Evolutionary conservation across 2,329 filamentous ascomycete genomes (phyloP).

Genomic region (Trichoderma koningiopsis): DNA sequence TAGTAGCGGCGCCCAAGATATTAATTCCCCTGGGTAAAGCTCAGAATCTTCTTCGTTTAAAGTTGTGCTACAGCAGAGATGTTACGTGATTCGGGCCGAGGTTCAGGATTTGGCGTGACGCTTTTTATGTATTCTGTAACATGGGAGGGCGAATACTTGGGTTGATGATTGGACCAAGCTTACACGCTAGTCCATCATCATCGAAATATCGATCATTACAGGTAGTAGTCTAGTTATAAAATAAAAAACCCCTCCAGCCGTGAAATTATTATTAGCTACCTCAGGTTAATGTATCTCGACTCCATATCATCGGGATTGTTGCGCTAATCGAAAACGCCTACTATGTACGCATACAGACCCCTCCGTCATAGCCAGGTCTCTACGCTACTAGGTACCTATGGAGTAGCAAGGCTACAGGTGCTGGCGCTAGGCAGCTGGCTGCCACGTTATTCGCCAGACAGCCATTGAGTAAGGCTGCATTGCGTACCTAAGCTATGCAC

Average conservation of each 20-base stretch:
- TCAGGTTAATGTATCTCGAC: background rate
- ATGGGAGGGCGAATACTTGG: background rate
- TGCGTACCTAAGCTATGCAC: background rate
- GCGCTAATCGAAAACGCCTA: background rate
- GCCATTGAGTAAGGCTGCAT: slow-evolving; percentile 18
- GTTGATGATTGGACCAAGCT: background rate
- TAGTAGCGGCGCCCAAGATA: background rate
- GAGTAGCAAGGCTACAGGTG: slow-evolving; percentile 4
- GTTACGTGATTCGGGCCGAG: slow-evolving; percentile 8
- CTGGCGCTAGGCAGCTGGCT: slow-evolving; percentile 18
- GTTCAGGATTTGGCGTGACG: background rate
- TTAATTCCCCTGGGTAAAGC: background rate
- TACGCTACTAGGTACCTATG: background rate
- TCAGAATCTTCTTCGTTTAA: background rate
- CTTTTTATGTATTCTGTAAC: background rate
- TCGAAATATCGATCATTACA: background rate
- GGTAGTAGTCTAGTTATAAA: background rate
- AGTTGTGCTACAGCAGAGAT: background rate
- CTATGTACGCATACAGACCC: no score
- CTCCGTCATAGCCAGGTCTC: slow-evolving; percentile 2
- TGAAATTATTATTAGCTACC: background rate
- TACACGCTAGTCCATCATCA: background rate
- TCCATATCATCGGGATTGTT: background rate
- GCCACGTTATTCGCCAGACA: slow-evolving; percentile 21
- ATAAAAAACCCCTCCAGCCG: background rate